phyloP scores from a whole-genome alignment of 495 filamentous ascomycete species.

The Tuber calosporum region DNA sequence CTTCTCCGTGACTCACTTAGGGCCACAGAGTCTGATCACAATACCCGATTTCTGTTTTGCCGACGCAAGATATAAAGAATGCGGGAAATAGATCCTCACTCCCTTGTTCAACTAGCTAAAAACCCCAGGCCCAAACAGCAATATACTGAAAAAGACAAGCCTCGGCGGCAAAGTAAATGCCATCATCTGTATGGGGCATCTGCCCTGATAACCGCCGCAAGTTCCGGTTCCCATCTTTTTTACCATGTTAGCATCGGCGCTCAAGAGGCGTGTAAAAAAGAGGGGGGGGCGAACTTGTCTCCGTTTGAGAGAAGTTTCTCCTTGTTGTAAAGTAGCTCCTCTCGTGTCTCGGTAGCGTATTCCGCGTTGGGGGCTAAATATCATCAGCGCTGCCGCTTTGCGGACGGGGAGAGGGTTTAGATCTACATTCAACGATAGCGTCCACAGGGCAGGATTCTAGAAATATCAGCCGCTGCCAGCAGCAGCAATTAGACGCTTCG shows the following conservation, averaged over 20 bases:
- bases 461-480: neutral
- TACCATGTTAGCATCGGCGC: neutral
- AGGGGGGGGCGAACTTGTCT: conserved; percentile 31
- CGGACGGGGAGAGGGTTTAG: neutral
- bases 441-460: conserved; percentile 91
- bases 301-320: conserved; percentile 49
- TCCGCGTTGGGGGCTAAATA: conserved; percentile 76
- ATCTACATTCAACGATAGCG: conserved; percentile 83
- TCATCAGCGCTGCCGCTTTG: neutral
- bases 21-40: neutral
- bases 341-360: conserved; percentile 93
- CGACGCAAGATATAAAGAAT: neutral
- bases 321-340: conserved; percentile 98
- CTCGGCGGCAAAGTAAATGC: no score
- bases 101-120: neutral
- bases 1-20: neutral
- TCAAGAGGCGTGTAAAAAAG: neutral
- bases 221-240: conserved; percentile 94
- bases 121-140: neutral
- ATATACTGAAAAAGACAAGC: neutral
- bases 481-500: neutral
- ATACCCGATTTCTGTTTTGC: neutral
- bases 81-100: neutral
- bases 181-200: conserved; percentile 79
- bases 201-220: conserved; percentile 82